Conservation (phyloP, 2,329 filamentous ascomycete species). For the Pestalotiopsis fici region DNA sequence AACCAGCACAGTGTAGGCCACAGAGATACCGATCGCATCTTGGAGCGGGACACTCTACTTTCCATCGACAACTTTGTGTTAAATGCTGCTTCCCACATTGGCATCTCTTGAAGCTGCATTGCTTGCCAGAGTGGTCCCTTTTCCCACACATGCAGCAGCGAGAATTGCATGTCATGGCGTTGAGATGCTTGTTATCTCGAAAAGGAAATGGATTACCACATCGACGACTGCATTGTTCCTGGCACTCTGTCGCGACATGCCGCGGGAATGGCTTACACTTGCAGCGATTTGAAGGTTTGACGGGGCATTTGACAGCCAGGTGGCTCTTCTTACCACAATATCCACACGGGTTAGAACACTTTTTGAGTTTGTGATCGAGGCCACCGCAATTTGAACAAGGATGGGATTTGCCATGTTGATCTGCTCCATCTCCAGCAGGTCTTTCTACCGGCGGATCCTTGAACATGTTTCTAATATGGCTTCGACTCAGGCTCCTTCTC, state of each 20-base stretch:
- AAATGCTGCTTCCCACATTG: conserved; percentile 37
- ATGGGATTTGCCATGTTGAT: not conserved
- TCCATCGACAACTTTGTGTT: conserved; percentile 40
- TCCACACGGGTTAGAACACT: conserved; percentile 31
- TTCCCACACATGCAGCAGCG: conserved; percentile 45
- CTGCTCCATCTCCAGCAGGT: conserved; percentile 6
- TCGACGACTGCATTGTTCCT: conserved; percentile 31
- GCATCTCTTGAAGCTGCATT: conserved; percentile 34
- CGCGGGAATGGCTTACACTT: conserved; percentile 39
- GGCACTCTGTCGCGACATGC: conserved; percentile 32
- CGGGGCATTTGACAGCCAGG: conserved; percentile 26
- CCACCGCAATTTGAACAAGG: conserved; percentile 32
- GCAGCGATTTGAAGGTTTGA: conserved; percentile 34
- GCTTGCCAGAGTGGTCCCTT: conserved; percentile 34
- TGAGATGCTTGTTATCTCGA: conserved; percentile 30
- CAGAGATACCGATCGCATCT: conserved; percentile 35
- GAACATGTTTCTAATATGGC: conserved; percentile 36
- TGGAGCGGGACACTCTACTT: conserved; percentile 31
- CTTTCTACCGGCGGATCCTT: conserved; percentile 13
- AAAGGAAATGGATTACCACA: conserved; percentile 27
- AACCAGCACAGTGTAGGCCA: conserved; percentile 35
- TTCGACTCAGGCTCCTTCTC: conserved; percentile 35
- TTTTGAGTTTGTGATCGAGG: conserved; percentile 20
- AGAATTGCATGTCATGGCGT: conserved; percentile 36
- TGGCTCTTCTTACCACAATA: conserved; percentile 33